Base-by-base conservation (phyloP, 2,329 filamentous ascomycete species). In the Fusarium napiforme region DNA sequence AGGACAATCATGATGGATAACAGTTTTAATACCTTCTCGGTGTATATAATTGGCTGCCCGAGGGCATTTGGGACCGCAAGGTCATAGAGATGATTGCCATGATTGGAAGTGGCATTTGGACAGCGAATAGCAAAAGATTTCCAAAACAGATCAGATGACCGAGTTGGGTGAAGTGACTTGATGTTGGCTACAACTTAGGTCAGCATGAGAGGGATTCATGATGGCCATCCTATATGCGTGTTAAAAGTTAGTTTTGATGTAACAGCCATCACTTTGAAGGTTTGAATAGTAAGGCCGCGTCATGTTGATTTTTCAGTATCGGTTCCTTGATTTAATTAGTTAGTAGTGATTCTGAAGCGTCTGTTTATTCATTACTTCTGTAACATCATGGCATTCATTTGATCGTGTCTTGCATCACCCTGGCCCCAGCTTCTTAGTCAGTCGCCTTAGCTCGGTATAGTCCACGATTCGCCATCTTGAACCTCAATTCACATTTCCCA, bases 21-120 rank as follows among this genome's bases (percentile, higher is more conserved):
- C 62, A 73, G 73, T 78, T 78, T 74, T 78, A 78, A 78, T 78
- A 78, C 74, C 65, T 77, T 78, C 74, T 73, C 67, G 64, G 53
- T 75, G 77, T 78, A 78, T 75, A 78, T 78, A 78, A 58, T 76
- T 72, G 67, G 43, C 56, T 52, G 64, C 60, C 65, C 42, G 68
- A 60, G 64, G 69, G 71, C 74, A 67, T 75, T 72, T 68, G 58
- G 63, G 71, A 70, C 63, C 67, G 56, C 61, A 68, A 65, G 69
- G 72, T 62, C 67, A 56, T 71, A 69, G 73, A 75, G 45, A 67
- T 67, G 46, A 74, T 61, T 49, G 75, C 61, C 61, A 73, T 62
- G 62, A 49, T 49, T 64, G 68, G 64, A 62, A 47, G 69, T 76
- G 74, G 75, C 56, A 60, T 68, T 77, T 70, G 67, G 68, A 77